Conservation (phyloP, 2,329 filamentous ascomycete species). For the Amauroascus verrucosus region DNA sequence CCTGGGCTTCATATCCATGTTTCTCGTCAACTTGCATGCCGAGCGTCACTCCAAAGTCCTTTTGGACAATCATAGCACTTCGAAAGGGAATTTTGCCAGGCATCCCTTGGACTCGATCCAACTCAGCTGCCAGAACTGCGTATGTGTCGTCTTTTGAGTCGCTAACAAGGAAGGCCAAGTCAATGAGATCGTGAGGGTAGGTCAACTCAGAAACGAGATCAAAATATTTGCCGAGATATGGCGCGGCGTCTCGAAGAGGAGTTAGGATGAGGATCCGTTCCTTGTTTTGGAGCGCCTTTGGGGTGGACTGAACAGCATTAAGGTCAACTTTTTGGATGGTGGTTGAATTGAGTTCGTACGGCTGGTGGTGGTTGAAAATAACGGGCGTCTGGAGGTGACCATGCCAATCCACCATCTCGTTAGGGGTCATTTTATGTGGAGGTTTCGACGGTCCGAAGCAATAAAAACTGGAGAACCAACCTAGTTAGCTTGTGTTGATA, state of each 20-base stretch:
- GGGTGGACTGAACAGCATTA: conserved; percentile 72
- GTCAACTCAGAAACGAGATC: conserved; percentile 81
- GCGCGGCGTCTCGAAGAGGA: conserved; percentile 78
- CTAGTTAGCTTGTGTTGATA: not conserved
- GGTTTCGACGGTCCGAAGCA: conserved; percentile 92
- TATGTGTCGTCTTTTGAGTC: conserved; percentile 87
- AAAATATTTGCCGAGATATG: conserved; percentile 79
- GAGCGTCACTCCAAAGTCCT: conserved; percentile 68
- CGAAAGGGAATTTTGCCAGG: conserved; percentile 58
- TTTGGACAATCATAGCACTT: conserved; percentile 75
- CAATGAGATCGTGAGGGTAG: conserved; percentile 91
- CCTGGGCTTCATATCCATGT: conserved; percentile 79
- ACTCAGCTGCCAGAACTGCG: conserved; percentile 71
- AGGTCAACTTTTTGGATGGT: conserved; percentile 73
- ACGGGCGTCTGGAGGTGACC: conserved; percentile 84
- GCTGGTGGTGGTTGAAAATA: conserved; percentile 88
- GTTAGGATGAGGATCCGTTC: conserved; percentile 88
- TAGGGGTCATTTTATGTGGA: conserved; percentile 89
- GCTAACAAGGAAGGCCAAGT: conserved; percentile 86
- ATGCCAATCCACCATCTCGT: conserved; percentile 84
- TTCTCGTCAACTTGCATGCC: conserved; percentile 71
- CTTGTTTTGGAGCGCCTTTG: conserved; percentile 65
- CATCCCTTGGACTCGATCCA: conserved; percentile 77
- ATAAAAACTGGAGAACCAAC: conserved; percentile 59
- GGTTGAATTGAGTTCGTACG: conserved; percentile 70